A percentile compares a stretch with the other conserved stretches of the same genome.
These are phyloP conservation scores for Xylariaceae sp. DNA, from an alignment of 2,329 filamentous ascomycete genomes.

Conservation along the genomic window DNA sequence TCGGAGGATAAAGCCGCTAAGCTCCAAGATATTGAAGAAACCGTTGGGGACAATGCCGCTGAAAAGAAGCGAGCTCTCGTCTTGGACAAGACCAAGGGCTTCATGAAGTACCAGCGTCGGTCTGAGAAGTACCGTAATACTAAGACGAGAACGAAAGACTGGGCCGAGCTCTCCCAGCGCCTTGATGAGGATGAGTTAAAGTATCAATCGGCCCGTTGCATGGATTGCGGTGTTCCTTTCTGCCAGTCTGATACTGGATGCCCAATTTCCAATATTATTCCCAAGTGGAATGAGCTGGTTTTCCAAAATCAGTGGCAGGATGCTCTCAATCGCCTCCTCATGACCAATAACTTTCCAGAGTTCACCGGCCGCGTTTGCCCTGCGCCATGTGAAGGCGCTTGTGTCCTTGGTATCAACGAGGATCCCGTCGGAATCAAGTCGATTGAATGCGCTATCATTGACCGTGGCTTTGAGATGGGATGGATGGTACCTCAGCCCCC, in stretches of 20 bases:
- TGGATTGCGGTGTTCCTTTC: slow-evolving; percentile 99
- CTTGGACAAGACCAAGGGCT: slow-evolving; percentile 95
- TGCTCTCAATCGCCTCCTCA: slow-evolving; percentile 86
- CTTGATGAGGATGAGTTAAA: slow-evolving; percentile 94
- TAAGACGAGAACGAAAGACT: slow-evolving; percentile 86
- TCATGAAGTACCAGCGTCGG: slow-evolving; percentile 95
- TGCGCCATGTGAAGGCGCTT: slow-evolving; percentile 94
- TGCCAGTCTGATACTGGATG: slow-evolving; percentile 96
- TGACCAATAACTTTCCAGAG: slow-evolving; percentile 99
- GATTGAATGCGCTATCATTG: slow-evolving; percentile 97
- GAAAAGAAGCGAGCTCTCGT: slow-evolving; percentile 92
- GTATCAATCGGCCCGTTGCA: slow-evolving; percentile 94
- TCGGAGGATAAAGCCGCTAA: slow-evolving; percentile 73
- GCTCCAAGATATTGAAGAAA: slow-evolving; percentile 88
- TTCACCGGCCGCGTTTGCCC: slow-evolving; percentile 97
- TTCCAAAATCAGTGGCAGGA: slow-evolving; percentile 82
- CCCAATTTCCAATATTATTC: slow-evolving; percentile 96
- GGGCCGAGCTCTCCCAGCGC: slow-evolving; percentile 87
- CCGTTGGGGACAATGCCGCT: slow-evolving; percentile 78
- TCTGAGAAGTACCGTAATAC: slow-evolving; percentile 90
- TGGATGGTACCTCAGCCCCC: slow-evolving; percentile 92
- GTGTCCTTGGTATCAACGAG: slow-evolving; percentile 94
- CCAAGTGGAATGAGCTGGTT: slow-evolving; percentile 91
- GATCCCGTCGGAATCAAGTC: slow-evolving; percentile 98
- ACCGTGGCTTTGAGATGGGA: slow-evolving; percentile 95